A percentile compares a stretch with the other conserved stretches of the same genome.
Conservation (phyloP, 2,329 filamentous ascomycete genomes). For the Curvularia hawaiiensis region DNA sequence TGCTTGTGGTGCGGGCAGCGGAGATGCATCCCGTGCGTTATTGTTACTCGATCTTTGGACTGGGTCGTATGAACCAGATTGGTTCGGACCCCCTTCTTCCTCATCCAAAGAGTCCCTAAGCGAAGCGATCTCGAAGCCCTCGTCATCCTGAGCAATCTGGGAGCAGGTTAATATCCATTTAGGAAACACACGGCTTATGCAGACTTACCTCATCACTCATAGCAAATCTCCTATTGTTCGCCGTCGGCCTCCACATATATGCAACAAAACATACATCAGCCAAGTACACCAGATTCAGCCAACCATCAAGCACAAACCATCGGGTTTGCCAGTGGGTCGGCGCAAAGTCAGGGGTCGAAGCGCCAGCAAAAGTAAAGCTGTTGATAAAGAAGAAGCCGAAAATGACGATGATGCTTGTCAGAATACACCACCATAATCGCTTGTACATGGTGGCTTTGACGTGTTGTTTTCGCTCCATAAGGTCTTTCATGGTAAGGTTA, state of each 20-base stretch:
- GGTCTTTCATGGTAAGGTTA: slow-evolving; percentile 92
- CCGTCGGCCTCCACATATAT: slow-evolving; percentile 95
- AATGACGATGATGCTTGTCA: slow-evolving; percentile 90
- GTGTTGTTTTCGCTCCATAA: slow-evolving; percentile 92
- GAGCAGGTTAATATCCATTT: slow-evolving; percentile 36
- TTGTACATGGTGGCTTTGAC: slow-evolving; percentile 96
- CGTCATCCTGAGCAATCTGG: slow-evolving; percentile 92
- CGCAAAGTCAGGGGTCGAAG: slow-evolving; percentile 84
- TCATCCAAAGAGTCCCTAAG: slow-evolving; percentile 78
- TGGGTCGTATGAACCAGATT: slow-evolving; percentile 49
- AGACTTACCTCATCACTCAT: slow-evolving; percentile 88
- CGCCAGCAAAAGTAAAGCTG: slow-evolving; percentile 90
- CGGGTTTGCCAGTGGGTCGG: slow-evolving; percentile 96
- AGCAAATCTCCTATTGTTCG: slow-evolving; percentile 94
- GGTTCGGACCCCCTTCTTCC: slow-evolving; percentile 56
- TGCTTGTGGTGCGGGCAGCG: slow-evolving; percentile 59
- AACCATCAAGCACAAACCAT: slow-evolving; percentile 97
- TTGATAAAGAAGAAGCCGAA: slow-evolving; percentile 99
- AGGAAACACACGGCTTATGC: background rate
- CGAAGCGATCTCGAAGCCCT: slow-evolving; percentile 95
- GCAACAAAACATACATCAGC: slow-evolving; percentile 91
- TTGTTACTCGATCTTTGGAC: slow-evolving; percentile 36
- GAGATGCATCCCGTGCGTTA: slow-evolving; percentile 48
- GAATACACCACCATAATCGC: slow-evolving; percentile 97
- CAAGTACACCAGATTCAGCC: slow-evolving; percentile 95